Percentiles rank a stretch among this genome's conserved stretches.
Evolutionary conservation across 1,284 basidiomycete genomes (phyloP).

Genomic region (Malassezia restricta): DNA sequence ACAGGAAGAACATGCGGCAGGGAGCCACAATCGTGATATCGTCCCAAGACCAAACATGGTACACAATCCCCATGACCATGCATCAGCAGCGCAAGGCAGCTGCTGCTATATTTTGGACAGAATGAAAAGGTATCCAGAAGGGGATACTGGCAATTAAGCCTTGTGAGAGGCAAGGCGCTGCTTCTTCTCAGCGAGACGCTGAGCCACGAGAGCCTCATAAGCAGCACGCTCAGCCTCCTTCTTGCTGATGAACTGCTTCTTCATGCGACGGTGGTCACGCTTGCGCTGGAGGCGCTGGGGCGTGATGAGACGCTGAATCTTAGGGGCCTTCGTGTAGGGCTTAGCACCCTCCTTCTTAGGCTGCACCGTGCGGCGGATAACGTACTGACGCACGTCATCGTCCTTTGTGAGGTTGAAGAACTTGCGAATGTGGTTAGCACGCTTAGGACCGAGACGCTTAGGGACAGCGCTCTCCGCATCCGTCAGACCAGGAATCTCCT

Average conservation of each 20-base stretch:
- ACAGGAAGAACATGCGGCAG: conserved; percentile 14
- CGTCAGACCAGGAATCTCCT: conserved; percentile 81
- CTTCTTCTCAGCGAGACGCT: conserved; percentile 88
- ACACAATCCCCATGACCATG: conserved; percentile 1
- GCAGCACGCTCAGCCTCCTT: conserved; percentile 92
- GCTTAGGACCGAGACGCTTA: conserved; percentile 85
- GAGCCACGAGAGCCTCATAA: conserved; percentile 62
- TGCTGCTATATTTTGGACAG: conserved; percentile 10
- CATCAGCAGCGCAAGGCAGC: conserved; percentile 9
- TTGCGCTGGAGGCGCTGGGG: conserved; percentile 90
- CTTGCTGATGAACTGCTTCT: conserved; percentile 72
- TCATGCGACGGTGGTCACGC: conserved; percentile 79
- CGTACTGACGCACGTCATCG: conserved; percentile 92
- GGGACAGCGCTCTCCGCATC: conserved; percentile 67
- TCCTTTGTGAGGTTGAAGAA: conserved; percentile 99
- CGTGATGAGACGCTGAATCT: conserved; percentile 61
- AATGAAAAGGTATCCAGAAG: background rate
- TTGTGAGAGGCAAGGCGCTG: conserved; percentile 1
- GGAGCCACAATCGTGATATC: conserved; percentile 8
- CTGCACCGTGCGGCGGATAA: conserved; percentile 70
- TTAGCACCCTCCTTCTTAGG: conserved; percentile 88
- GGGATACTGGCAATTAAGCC: background rate
- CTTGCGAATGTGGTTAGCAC: conserved; percentile 61
- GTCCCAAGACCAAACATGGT: conserved; percentile 15
- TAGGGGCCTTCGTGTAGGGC: conserved; percentile 93